These are phyloP conservation scores for Funneliformis caledonium DNA, from an alignment of 371 early-diverging fungal genomes.

Conservation along the genomic window DNA sequence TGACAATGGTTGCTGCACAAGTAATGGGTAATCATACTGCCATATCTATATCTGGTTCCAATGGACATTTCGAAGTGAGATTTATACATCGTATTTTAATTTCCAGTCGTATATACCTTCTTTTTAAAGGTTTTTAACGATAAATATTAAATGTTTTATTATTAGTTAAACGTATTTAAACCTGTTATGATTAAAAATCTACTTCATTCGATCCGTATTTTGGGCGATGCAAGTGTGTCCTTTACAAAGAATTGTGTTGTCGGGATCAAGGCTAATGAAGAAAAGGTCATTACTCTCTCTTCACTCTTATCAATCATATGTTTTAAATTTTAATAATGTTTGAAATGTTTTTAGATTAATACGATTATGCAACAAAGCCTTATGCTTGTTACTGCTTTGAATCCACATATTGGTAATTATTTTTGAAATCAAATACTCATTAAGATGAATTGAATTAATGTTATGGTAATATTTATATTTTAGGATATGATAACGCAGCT, in stretches of 20 bases:
- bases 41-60: constrained; percentile 85
- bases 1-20: constrained; percentile 98
- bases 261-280: constrained; percentile 90
- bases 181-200: constrained; percentile 95
- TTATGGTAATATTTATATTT: constrained; percentile 7
- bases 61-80: constrained; percentile 92
- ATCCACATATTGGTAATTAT: constrained; percentile 81
- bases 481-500: constrained; percentile 77
- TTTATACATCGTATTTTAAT: neutral
- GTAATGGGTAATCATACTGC: constrained; percentile 96
- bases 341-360: constrained; percentile 61
- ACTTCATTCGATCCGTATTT: constrained; percentile 84
- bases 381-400: constrained; percentile 92
- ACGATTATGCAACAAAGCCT: constrained; percentile 83
- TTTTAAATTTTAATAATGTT: neutral
- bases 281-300: constrained; percentile 45
- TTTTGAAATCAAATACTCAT: constrained; percentile 1
- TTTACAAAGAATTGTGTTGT: constrained; percentile 92
- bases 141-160: neutral
- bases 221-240: constrained; percentile 83
- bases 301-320: neutral
- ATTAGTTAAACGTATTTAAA: constrained; percentile 93
- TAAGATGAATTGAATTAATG: neutral
- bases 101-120: neutral
- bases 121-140: neutral